These are phyloP conservation scores for Arthrobotrys sphaeroides DNA, from an alignment of 2,329 filamentous ascomycete genomes.

Conservation along the genomic window DNA sequence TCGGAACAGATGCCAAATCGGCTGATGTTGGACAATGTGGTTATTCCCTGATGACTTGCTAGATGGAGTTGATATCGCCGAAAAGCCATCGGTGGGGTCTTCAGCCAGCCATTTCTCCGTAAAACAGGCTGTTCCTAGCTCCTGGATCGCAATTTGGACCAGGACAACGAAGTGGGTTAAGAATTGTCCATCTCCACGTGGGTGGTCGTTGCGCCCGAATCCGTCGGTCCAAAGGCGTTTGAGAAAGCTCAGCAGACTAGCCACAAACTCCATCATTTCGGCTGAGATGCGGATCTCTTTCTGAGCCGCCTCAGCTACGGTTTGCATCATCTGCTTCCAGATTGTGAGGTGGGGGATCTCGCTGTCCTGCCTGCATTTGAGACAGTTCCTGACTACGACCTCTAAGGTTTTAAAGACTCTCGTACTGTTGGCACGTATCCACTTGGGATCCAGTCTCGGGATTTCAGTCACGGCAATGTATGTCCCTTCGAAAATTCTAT, in stretches of 20 bases:
- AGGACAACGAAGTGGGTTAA: slow-evolving; percentile 66
- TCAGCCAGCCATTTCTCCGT: slow-evolving; percentile 70
- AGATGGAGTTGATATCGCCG: slow-evolving; percentile 73
- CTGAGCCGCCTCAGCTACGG: slow-evolving; percentile 70
- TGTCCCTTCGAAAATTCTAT: slow-evolving; percentile 72
- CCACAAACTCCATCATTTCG: slow-evolving; percentile 83
- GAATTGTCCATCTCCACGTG: slow-evolving; percentile 61
- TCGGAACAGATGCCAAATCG: slow-evolving; percentile 73
- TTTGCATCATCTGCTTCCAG: slow-evolving; percentile 70
- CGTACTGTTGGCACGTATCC: slow-evolving; percentile 78
- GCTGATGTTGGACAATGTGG: slow-evolving; percentile 64
- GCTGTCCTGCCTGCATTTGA: slow-evolving; percentile 64
- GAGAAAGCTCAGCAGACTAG: slow-evolving; percentile 74
- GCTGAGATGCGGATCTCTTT: slow-evolving; percentile 91
- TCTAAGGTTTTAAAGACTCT: slow-evolving; percentile 73
- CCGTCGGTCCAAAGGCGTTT: slow-evolving; percentile 74
- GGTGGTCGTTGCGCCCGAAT: slow-evolving; percentile 59
- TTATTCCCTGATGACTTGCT: slow-evolving; percentile 68
- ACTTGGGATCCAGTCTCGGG: slow-evolving; percentile 83
- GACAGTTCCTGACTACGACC: slow-evolving; percentile 65
- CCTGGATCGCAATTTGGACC: slow-evolving; percentile 65
- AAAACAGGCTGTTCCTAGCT: slow-evolving; percentile 71
- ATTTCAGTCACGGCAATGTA: slow-evolving; percentile 75
- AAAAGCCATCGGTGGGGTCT: slow-evolving; percentile 68
- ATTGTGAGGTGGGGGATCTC: slow-evolving; percentile 70